These are phyloP conservation scores for Amyloporia xantha DNA, from an alignment of 768 basidiomycete species.

Conservation along the genomic window DNA sequence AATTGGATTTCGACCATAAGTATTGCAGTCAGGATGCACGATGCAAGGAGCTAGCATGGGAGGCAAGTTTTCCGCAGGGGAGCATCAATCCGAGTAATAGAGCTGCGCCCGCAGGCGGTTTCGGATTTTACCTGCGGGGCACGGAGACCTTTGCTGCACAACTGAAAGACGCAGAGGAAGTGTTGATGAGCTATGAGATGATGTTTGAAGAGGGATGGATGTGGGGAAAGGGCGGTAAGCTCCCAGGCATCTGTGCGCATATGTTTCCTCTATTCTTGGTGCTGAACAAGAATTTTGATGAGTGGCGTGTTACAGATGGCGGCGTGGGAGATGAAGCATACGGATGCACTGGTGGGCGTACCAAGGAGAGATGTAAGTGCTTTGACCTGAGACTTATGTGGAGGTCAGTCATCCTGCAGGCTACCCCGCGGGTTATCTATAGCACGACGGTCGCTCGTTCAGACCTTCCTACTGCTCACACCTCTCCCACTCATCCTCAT, in stretches of 20 bases:
- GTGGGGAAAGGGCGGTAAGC: constrained; percentile 71
- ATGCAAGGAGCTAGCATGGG: too few species aligned
- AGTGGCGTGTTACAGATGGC: constrained; percentile 34
- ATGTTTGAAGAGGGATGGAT: constrained; percentile 58
- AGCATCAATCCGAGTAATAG: constrained; percentile 49
- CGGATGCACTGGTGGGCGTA: constrained; percentile 61
- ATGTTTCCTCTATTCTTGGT: background rate
- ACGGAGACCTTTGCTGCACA: constrained; percentile 20
- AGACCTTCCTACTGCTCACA: too few species aligned
- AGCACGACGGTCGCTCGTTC: too few species aligned
- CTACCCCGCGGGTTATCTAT: constrained; percentile 41
- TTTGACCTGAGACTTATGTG: constrained; percentile 73
- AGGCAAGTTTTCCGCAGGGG: constrained; percentile 53
- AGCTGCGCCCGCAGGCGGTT: constrained; percentile 48
- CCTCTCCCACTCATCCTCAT: too few species aligned
- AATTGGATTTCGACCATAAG: too few species aligned
- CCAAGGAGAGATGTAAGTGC: constrained; percentile 55
- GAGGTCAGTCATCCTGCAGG: constrained; percentile 51
- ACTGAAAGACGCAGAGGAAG: constrained; percentile 39
- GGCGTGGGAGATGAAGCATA: constrained; percentile 53
- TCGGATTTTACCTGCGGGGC: constrained; percentile 63
- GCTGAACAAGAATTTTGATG: background rate
- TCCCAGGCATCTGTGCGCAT: constrained; percentile 57
- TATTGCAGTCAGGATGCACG: too few species aligned
- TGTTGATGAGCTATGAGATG: constrained; percentile 57